Percentiles rank a stretch among this genome's conserved stretches.
Conservation (phyloP, 2,329 filamentous ascomycete species). For the Escovopsis sp. region DNA sequence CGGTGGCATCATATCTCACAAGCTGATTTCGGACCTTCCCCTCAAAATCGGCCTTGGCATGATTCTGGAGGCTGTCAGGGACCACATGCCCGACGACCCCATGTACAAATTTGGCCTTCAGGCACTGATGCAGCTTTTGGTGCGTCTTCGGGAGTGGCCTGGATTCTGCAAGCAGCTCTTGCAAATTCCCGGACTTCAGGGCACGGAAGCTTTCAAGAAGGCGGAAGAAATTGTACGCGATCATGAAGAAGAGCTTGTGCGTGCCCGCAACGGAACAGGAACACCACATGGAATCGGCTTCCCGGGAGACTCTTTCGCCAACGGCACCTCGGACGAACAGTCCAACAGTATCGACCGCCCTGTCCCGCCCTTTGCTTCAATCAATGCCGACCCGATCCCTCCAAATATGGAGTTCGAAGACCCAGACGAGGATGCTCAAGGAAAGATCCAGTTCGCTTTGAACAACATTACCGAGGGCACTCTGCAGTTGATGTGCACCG, state of each 20-base stretch:
- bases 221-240: slow-evolving; percentile 67
- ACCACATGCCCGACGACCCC: slow-evolving; percentile 65
- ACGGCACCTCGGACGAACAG: slow-evolving; percentile 56
- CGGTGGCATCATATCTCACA: slow-evolving; percentile 89
- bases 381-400: slow-evolving; percentile 59
- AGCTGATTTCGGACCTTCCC: slow-evolving; percentile 76
- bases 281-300: slow-evolving; percentile 21
- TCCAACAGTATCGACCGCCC: slow-evolving; percentile 38
- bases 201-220: slow-evolving; percentile 71
- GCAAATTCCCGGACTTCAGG: slow-evolving; percentile 66
- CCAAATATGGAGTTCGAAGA: slow-evolving; percentile 57
- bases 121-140: slow-evolving; percentile 76
- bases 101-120: slow-evolving; percentile 99
- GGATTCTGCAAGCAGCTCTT: slow-evolving; percentile 78
- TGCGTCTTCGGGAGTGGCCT: slow-evolving; percentile 84
- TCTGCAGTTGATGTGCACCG: slow-evolving; percentile 66
- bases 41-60: slow-evolving; percentile 90
- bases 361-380: slow-evolving; percentile 58
- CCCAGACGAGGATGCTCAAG: slow-evolving; percentile 71
- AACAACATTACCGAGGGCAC: slow-evolving; percentile 95
- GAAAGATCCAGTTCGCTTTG: slow-evolving; percentile 86
- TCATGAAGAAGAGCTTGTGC: slow-evolving; percentile 44
- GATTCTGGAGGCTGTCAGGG: slow-evolving; percentile 90
- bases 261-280: slow-evolving; percentile 37
- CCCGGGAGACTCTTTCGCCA: slow-evolving; percentile 41